These are phyloP conservation scores for Drosera spatulata DNA, from an alignment of 179 eudicot species.

Conservation along the genomic window DNA sequence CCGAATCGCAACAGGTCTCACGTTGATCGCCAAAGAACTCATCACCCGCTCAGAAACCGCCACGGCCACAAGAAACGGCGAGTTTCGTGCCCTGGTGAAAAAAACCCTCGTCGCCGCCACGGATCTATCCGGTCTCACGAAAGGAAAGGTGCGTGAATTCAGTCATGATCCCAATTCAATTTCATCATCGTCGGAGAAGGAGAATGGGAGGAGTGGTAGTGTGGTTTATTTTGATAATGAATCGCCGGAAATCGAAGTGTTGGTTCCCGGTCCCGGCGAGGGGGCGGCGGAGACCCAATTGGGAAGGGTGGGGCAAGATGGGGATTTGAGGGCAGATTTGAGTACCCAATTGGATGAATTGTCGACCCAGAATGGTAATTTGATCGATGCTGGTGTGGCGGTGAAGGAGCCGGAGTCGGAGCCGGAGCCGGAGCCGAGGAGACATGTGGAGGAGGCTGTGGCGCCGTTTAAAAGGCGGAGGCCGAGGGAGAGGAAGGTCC, in stretches of 20 bases:
- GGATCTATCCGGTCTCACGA: conserved; percentile 59
- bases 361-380: too few relatives aligned
- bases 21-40: conserved; percentile 55
- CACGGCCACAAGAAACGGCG: conserved; percentile 8
- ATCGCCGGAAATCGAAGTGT: not conserved
- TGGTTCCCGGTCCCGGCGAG: not conserved
- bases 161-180: too few relatives aligned
- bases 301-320: too few relatives aligned
- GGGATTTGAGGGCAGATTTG: too few relatives aligned
- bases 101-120: conserved; percentile 41
- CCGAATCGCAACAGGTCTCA: conserved; percentile 50
- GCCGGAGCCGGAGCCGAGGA: not conserved
- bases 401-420: conserved; percentile 2
- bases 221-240: conserved; percentile 30
- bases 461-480: conserved; percentile 29
- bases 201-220: too few relatives aligned
- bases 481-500: conserved; percentile 83
- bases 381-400: not conserved
- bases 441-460: not conserved
- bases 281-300: too few relatives aligned
- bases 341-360: too few relatives aligned
- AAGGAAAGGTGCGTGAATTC: conserved; percentile 38
- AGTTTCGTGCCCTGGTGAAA: conserved; percentile 35
- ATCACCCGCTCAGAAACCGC: conserved; percentile 15
- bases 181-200: conserved; percentile 1